A percentile compares a stretch with the other conserved stretches of the same genome.
Conservation (phyloP, 306 rosid genomes). For the Cicer cuneatum region DNA sequence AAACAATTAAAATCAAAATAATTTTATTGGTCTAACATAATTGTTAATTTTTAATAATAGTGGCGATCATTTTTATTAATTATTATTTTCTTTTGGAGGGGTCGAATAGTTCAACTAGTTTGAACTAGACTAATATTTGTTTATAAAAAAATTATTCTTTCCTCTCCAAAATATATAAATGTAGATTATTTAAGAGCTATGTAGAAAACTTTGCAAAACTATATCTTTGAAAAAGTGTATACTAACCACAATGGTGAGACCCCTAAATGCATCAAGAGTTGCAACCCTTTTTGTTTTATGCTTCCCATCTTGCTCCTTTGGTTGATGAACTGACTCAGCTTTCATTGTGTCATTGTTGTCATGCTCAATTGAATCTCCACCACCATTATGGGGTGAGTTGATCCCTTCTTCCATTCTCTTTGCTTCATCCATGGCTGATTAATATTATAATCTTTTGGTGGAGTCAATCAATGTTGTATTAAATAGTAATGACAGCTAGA, state of each 20-base stretch:
- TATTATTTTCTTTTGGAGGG: too few species aligned
- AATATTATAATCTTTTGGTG: background rate
- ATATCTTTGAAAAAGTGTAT: too few species aligned
- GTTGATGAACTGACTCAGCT: constrained; percentile 5
- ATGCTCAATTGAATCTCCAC: constrained; percentile 41
- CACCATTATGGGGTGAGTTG: constrained; percentile 15
- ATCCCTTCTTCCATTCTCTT: constrained; percentile 70
- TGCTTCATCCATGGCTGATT: constrained; percentile 47
- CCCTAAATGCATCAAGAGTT: constrained; percentile 84
- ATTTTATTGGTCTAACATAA: too few species aligned
- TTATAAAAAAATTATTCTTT: too few species aligned
- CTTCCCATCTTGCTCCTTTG: constrained; percentile 40
- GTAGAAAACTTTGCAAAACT: background rate
- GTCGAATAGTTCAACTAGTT: too few species aligned
- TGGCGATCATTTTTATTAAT: too few species aligned
- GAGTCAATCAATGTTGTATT: background rate
- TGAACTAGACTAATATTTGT: too few species aligned
- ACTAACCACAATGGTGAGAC: constrained; percentile 83
- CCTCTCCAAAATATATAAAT: background rate
- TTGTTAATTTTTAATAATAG: too few species aligned
- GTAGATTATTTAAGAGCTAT: too few species aligned
- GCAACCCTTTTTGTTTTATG: constrained; percentile 73
- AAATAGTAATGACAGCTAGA: background rate
- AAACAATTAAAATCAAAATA: too few species aligned
- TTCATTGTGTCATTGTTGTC: constrained; percentile 36